Percentiles rank a stretch among this genome's conserved stretches.
Evolutionary conservation across 257 asterid genomes (phyloP).

Genomic region (Primulina eburnea): DNA sequence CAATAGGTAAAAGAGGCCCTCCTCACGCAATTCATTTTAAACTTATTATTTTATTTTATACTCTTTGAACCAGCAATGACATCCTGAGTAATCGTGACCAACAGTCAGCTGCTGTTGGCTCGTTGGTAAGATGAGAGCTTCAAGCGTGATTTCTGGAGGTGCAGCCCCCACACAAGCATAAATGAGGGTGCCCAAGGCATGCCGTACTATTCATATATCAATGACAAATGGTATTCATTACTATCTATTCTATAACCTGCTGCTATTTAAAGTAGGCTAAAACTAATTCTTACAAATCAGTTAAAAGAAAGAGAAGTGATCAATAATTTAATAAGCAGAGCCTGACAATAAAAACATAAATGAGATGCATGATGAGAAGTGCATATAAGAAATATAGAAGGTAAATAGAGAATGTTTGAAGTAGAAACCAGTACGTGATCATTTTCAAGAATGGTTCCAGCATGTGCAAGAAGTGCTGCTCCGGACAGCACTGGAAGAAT

Average conservation of each 20-base stretch:
- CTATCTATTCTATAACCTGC: neutral
- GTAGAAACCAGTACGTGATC: slow-evolving; percentile 61
- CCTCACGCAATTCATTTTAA: neutral
- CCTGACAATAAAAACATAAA: slow-evolving; percentile 2
- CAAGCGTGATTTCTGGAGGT: neutral
- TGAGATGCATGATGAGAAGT: slow-evolving; percentile 1
- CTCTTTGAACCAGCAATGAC: neutral
- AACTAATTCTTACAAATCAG: neutral
- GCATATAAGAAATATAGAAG: slow-evolving; percentile 2
- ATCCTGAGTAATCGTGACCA: neutral
- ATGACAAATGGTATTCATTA: neutral
- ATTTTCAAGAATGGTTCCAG: slow-evolving; percentile 97
- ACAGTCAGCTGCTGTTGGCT: neutral
- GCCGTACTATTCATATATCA: neutral
- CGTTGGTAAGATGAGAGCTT: neutral
- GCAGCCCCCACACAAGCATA: neutral
- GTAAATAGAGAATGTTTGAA: neutral
- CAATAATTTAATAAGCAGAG: slow-evolving; percentile 2
- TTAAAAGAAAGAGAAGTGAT: neutral
- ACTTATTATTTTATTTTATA: too few relatives aligned
- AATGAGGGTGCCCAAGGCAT: neutral
- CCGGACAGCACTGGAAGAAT: slow-evolving; percentile 91
- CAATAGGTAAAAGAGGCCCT: neutral
- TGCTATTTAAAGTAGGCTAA: neutral
- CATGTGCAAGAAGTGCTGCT: slow-evolving; percentile 90